These are phyloP conservation scores for Phytophthora europaea DNA, from an alignment of 352 stramenopile species.

Conservation along the genomic window DNA sequence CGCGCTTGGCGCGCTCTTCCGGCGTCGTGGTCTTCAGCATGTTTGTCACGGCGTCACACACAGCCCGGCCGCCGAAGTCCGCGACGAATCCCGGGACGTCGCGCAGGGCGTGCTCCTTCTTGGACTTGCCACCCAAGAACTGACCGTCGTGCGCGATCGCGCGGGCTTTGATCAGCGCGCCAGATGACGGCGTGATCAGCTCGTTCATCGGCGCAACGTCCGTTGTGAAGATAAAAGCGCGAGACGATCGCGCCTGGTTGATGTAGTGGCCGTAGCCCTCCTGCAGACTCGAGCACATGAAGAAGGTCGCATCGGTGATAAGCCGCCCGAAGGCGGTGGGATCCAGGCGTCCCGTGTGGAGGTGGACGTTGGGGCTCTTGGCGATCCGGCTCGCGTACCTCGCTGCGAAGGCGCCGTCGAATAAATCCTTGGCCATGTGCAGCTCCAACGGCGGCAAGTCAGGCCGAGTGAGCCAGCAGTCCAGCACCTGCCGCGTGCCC, in stretches of 20 bases:
- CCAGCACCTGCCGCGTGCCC: conserved; percentile 47
- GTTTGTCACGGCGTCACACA: conserved; percentile 57
- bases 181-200: conserved; percentile 53
- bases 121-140: conserved; percentile 48
- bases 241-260: conserved; percentile 64
- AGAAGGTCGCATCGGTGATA: conserved; percentile 50
- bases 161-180: conserved; percentile 46
- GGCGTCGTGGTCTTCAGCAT: conserved; percentile 45
- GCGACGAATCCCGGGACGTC: conserved; percentile 55
- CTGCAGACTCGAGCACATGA: conserved; percentile 62
- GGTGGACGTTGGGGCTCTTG: conserved; percentile 38
- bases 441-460: conserved; percentile 49
- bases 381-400: conserved; percentile 37
- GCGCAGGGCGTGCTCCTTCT: conserved; percentile 39
- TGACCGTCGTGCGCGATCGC: conserved; percentile 34
- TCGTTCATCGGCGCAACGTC: conserved; percentile 71
- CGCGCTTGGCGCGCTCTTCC: conserved; percentile 41
- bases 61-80: conserved; percentile 37
- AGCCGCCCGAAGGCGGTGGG: conserved; percentile 49
- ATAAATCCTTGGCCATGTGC: conserved; percentile 48
- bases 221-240: conserved; percentile 61
- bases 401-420: conserved; percentile 34
- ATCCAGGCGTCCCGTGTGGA: conserved; percentile 47
- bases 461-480: conserved; percentile 49
- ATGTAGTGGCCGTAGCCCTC: conserved; percentile 78